Conservation (phyloP, 495 filamentous ascomycete genomes). For the Glonium stellatum region DNA sequence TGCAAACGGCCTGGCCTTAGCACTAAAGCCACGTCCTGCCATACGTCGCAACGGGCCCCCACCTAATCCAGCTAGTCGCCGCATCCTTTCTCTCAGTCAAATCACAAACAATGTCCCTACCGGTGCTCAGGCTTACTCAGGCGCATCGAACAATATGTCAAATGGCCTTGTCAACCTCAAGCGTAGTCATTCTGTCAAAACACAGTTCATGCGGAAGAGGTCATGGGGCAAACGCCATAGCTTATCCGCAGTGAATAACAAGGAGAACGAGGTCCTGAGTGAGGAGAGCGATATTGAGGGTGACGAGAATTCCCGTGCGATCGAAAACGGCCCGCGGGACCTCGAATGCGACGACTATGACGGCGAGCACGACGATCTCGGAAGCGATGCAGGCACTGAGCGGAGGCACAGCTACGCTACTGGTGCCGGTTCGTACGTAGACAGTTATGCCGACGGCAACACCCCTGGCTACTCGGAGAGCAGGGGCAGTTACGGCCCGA, state of each 20-base stretch:
- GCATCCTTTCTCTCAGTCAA: conserved; percentile 83
- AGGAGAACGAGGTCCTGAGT: conserved; percentile 53
- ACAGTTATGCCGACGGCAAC: conserved; percentile 30
- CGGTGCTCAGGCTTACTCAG: conserved; percentile 52
- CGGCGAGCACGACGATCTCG: conserved; percentile 43
- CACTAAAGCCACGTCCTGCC: conserved; percentile 40
- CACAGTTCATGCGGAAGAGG: conserved; percentile 56
- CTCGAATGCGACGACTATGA: conserved; percentile 33
- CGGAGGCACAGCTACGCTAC: conserved; percentile 31
- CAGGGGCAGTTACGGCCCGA: conserved; percentile 47
- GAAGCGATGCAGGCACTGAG: conserved; percentile 49
- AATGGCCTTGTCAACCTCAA: conserved; percentile 40
- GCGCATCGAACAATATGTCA: conserved; percentile 41
- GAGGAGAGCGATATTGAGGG: conserved; percentile 29
- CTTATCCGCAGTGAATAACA: conserved; percentile 42
- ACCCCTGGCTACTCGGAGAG: conserved; percentile 39
- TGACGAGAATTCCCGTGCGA: conserved; percentile 1
- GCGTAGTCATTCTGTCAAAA: conserved; percentile 67
- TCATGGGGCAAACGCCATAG: conserved; percentile 57
- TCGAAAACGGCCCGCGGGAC: conserved; percentile 11
- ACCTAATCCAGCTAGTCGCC: conserved; percentile 50
- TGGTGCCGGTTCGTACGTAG: conserved; percentile 25
- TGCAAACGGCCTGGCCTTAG: conserved; percentile 31
- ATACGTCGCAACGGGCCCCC: conserved; percentile 29
- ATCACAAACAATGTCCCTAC: conserved; percentile 67